Evolutionary conservation across 345 rosid species (phyloP), one percentile per base, ranked within the genome.

Genomic region (Gossypium sturtianum): DNA sequence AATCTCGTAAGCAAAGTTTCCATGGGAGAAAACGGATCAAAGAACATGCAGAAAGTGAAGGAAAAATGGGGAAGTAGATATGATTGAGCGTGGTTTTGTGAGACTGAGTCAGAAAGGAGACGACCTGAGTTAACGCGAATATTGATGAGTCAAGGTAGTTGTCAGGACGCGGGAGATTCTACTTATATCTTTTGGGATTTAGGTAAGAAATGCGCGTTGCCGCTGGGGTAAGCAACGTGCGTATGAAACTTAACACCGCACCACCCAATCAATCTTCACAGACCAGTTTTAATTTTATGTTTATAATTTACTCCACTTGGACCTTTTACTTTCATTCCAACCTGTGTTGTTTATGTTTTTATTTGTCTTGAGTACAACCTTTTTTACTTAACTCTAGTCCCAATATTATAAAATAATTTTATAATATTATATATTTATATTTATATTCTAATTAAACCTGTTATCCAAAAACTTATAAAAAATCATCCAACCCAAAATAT

Each of bases 1-100:
- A 9, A 69, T 29, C 25, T 29, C 19, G 45, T 1, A 15, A 70
- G 27, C 5, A 48, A 74, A 61, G 22, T 76, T 76, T 67, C 83
- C 87, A 80, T 82, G 62, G 60, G 25, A 51, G 66, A 74, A 27
- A n/a, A 51, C 60, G 11, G 73, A 52, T 70, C 73, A 10, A 70
- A 70, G 72, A 52, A 45, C 15, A 70, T 25, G 45, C 59, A 70
- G 34, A 8, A 29, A 58, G 22, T 29, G 15, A 57, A 57, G 51
- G 17, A n/a, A 7, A 38, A 66, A 45, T 44, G 71, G 56, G 10
- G 56, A 48, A 7, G 38, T 5, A 45, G 73, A 65, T 3, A 17
- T 60, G 41, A 34, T 34, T 60, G 65, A 60, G 43, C 41, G 17
- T 9, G 15, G 10, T 47, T 4, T 23, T 23, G 34, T 7, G 20